Percentiles rank a stretch among this genome's conserved stretches.
phyloP scores from a whole-genome alignment of 1,284 basidiomycete genomes.

The Wallemia hederae region DNA sequence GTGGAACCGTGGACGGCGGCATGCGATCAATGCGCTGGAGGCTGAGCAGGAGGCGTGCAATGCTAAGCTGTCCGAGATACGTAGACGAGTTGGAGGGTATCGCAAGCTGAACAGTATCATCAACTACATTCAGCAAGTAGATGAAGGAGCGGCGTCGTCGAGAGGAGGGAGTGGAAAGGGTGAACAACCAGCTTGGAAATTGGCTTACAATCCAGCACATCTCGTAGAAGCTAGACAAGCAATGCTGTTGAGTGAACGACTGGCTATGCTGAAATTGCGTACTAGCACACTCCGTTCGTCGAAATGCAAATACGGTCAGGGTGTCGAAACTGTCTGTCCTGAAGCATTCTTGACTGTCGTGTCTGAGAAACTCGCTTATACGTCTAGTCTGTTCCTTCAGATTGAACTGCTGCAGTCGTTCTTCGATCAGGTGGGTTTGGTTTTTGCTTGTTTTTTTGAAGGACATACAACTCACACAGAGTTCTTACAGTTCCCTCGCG shows the following conservation, averaged over 20 bases:
- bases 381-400: slow-evolving; percentile 93
- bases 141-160: slow-evolving; percentile 26
- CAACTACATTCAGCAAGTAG: slow-evolving; percentile 49
- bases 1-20: slow-evolving; percentile 58
- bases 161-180: slow-evolving; percentile 20
- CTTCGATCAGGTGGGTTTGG: slow-evolving; percentile 58
- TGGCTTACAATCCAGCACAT: slow-evolving; percentile 70
- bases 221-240: slow-evolving; percentile 78
- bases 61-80: slow-evolving; percentile 52
- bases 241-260: slow-evolving; percentile 50
- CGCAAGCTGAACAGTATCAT: slow-evolving; percentile 49
- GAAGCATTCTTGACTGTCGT: slow-evolving; percentile 91
- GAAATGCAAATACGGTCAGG: slow-evolving; percentile 59
- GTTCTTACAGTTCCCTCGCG: slow-evolving; percentile 75
- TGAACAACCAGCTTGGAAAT: slow-evolving; percentile 24
- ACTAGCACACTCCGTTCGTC: slow-evolving; percentile 55
- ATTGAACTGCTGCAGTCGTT: slow-evolving; percentile 91
- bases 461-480: slow-evolving; percentile 1
- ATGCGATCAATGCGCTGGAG: slow-evolving; percentile 48
- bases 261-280: slow-evolving; percentile 55
- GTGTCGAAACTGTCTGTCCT: slow-evolving; percentile 67
- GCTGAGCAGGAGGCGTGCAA: slow-evolving; percentile 63
- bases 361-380: slow-evolving; percentile 85
- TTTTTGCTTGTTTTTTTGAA: neutral
- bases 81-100: slow-evolving; percentile 54